Conservation (phyloP, 306 rosid genomes). For the Erythrophleum fordii region DNA sequence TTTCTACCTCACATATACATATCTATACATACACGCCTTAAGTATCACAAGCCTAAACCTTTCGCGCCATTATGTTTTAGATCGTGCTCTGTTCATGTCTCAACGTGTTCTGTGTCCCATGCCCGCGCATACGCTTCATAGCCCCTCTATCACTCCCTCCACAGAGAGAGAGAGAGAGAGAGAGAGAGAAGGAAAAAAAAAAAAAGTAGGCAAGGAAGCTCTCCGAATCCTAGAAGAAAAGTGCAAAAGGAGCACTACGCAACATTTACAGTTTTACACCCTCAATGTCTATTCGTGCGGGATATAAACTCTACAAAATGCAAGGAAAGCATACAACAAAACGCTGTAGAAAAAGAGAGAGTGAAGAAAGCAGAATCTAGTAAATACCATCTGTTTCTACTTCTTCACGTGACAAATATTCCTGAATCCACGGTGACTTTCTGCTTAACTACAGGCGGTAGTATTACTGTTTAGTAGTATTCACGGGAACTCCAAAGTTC, state of each 20-base stretch:
- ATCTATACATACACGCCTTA: background rate
- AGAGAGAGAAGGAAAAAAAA: too few relatives aligned
- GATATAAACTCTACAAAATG: background rate
- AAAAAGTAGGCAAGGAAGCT: background rate
- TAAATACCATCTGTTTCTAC: background rate
- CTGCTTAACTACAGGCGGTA: background rate
- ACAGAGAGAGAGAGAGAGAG: too few relatives aligned
- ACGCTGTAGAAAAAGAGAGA: background rate
- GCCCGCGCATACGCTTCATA: background rate
- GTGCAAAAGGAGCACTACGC: background rate
- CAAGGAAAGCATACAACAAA: background rate
- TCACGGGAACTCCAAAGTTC: background rate
- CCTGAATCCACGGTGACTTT: background rate
- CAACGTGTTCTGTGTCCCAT: background rate
- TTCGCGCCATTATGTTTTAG: background rate
- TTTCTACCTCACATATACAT: background rate
- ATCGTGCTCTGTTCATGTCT: background rate
- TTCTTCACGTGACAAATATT: background rate
- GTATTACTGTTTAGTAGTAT: background rate
- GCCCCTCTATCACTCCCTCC: background rate
- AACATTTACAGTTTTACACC: conserved; percentile 5
- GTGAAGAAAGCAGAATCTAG: background rate
- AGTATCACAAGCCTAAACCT: background rate
- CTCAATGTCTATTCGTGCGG: background rate
- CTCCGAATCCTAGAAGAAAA: background rate